A percentile compares a stretch with the other conserved stretches of the same genome.
Evolutionary conservation across 352 stramenopile genomes (phyloP).

Genomic region (Salisapilia sapeloensis): DNA sequence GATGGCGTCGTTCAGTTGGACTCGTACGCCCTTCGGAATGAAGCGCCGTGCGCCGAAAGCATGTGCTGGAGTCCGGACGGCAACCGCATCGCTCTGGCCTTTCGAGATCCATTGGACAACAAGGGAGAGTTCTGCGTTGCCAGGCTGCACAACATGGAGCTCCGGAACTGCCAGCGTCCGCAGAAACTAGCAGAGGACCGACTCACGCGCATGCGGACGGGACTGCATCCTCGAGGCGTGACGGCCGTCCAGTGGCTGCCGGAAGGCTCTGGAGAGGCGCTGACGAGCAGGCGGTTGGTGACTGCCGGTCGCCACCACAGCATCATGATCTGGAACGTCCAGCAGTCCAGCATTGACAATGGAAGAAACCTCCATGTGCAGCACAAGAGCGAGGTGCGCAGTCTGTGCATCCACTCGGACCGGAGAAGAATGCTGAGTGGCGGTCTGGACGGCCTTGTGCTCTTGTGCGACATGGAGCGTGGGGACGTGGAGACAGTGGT

Average conservation of each 20-base stretch:
- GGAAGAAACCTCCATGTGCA: constrained; percentile 40
- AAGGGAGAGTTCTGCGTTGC: constrained; percentile 66
- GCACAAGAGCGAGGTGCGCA: constrained; percentile 56
- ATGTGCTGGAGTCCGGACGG: constrained; percentile 64
- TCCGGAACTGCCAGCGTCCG: constrained; percentile 20
- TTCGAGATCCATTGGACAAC: constrained; percentile 39
- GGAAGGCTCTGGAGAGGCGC: constrained; percentile 18
- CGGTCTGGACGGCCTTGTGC: constrained; percentile 46
- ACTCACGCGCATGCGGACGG: constrained; percentile 39
- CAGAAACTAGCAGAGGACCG: constrained; percentile 31
- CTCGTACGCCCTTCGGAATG: constrained; percentile 38
- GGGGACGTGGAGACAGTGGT: constrained; percentile 19
- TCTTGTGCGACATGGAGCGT: constrained; percentile 53
- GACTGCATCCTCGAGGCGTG: constrained; percentile 38
- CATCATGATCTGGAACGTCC: constrained; percentile 61
- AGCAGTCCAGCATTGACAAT: constrained; percentile 10
- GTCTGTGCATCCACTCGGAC: constrained; percentile 65
- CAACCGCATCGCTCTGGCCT: constrained; percentile 59
- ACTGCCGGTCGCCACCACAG: constrained; percentile 54
- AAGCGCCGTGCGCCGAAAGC: constrained; percentile 43
- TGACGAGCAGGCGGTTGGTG: constrained; percentile 31
- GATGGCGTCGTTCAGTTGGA: constrained; percentile 37
- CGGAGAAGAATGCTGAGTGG: constrained; percentile 46
- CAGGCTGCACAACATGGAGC: constrained; percentile 38
- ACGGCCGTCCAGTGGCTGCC: constrained; percentile 56